Evolutionary conservation across 2,329 filamentous ascomycete genomes (phyloP).

Genomic region (Phaeosphaeriaceae sp.): DNA sequence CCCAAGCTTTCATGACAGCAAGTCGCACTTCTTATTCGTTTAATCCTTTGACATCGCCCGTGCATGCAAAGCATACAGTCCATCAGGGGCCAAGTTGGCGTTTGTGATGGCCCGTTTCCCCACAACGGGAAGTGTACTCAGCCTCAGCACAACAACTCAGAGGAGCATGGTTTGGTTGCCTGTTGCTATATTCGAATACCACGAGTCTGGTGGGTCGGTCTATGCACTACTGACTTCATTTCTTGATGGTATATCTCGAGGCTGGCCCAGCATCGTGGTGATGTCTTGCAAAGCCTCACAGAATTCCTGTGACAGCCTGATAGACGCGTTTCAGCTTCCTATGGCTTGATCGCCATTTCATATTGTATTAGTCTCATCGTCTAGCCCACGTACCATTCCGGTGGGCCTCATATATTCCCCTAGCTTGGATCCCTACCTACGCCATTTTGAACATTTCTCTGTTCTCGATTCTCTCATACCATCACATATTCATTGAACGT

Average conservation of each 20-base stretch:
- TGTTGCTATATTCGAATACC: slow-evolving; percentile 23
- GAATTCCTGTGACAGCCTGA: slow-evolving; percentile 13
- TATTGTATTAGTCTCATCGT: slow-evolving; percentile 13
- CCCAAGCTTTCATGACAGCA: slow-evolving; percentile 18
- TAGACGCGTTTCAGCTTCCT: slow-evolving; percentile 21
- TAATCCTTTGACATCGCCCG: slow-evolving; percentile 11
- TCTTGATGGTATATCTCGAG: slow-evolving; percentile 32
- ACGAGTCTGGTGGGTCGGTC: slow-evolving; percentile 20
- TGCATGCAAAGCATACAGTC: slow-evolving; percentile 9
- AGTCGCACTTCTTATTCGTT: slow-evolving; percentile 21
- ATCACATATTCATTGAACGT: not conserved
- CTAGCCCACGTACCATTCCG: slow-evolving; percentile 9
- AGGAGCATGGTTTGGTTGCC: slow-evolving; percentile 31
- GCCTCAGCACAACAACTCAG: slow-evolving; percentile 23
- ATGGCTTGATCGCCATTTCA: slow-evolving; percentile 23
- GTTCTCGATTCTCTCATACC: not conserved
- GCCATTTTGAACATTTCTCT: not conserved
- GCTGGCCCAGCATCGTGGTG: slow-evolving; percentile 19
- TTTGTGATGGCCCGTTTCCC: slow-evolving; percentile 21
- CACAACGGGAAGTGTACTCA: slow-evolving; percentile 38
- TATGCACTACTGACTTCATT: slow-evolving; percentile 31
- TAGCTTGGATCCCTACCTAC: slow-evolving; percentile 1
- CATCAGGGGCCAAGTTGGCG: slow-evolving; percentile 20
- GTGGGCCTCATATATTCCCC: slow-evolving; percentile 8
- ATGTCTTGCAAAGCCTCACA: slow-evolving; percentile 12